Percentiles rank a stretch among this genome's conserved stretches.
Evolutionary conservation across 306 rosid genomes (phyloP).

Genomic region (Rosa lucieae): DNA sequence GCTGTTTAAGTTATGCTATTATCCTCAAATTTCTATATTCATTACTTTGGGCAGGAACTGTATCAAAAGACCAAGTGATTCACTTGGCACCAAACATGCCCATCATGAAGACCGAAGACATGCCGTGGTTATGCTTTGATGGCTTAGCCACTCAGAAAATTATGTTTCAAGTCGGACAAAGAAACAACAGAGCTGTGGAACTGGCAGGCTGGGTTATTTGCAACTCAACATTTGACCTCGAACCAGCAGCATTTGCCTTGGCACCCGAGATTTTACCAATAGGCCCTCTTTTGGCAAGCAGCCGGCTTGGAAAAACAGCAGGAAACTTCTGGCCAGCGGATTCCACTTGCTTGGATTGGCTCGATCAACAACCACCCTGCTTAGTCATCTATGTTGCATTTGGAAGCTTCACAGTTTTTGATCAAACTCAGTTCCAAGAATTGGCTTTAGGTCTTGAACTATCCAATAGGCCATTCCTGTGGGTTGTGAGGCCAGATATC

Average conservation of each 20-base stretch:
- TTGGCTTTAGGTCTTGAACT: slow-evolving; percentile 58
- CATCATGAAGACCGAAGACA: slow-evolving; percentile 27
- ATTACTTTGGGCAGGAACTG: slow-evolving; percentile 29
- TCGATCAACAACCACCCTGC: slow-evolving; percentile 45
- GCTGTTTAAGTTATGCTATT: too few relatives aligned
- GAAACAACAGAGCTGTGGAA: slow-evolving; percentile 35
- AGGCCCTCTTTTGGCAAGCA: slow-evolving; percentile 57
- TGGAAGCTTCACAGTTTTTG: slow-evolving; percentile 59
- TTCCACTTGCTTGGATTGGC: slow-evolving; percentile 51
- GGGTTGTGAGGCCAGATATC: slow-evolving; percentile 58
- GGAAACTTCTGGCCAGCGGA: slow-evolving; percentile 62
- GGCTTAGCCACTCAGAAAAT: slow-evolving; percentile 33
- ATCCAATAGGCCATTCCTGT: slow-evolving; percentile 58
- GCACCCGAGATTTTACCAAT: slow-evolving; percentile 41
- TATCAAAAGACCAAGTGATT: slow-evolving; percentile 30
- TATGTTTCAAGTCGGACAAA: slow-evolving; percentile 45
- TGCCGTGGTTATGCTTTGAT: too few relatives aligned
- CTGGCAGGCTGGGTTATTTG: slow-evolving; percentile 52
- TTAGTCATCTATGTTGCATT: slow-evolving; percentile 68
- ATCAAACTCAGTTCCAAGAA: slow-evolving; percentile 51
- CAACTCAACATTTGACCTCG: slow-evolving; percentile 60
- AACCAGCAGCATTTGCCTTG: slow-evolving; percentile 41
- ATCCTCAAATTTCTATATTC: not conserved
- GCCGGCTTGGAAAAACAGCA: slow-evolving; percentile 25
- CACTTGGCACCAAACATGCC: slow-evolving; percentile 55